Evolutionary conservation across 1,139 yeast genomes (phyloP), one percentile per base, ranked within the genome.

Genomic region (Lodderomyces parapsilosis): DNA sequence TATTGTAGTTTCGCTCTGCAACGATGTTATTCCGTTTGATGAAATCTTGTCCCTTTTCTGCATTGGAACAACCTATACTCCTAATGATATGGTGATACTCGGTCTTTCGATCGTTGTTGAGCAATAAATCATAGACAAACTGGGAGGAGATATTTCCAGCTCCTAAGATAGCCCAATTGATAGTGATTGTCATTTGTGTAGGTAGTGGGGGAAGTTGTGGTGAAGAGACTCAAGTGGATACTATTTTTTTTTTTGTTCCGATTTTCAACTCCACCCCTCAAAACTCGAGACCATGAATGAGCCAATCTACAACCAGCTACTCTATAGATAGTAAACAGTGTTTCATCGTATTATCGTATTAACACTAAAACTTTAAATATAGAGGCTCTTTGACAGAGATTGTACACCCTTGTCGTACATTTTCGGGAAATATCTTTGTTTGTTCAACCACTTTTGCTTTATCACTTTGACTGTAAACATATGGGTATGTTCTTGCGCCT

Each of bases 121-220:
- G 54, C 39, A 63, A 46, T 41, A 71, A 58, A 45, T 71, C 76
- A 44, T 61, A 60, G 11, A 61, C 72, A 44, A 71, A 71, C 40
- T 65, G 67, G 13, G 63, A 59, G 6, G 75, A 66, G 42, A 71
- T 71, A 48, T 66, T 65, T n/a, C 76, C 76, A 14, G 76, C 74
- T n/a, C 76, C 76, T 37, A 70, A 58, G 32, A 71, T 69, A 24
- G 74, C 76, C 76, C 76, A 71, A 44, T 60, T 57, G 38, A 63
- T 45, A 32, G 53, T 49, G 23, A 49, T 46, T 42, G 56, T 25
- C 62, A 57, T 57, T 33, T 25, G 8, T 4, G 13, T 20, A 6
- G 15, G 14, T 2, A 15, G 11, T 34, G 13, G 37, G 27, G 6
- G 27, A 4, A 6, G 19, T 27, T 11, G 30, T 25, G 24, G 32